Base-by-base conservation (phyloP, 306 rosid species). In the cucumber (Cucumis sativus) region DNA sequence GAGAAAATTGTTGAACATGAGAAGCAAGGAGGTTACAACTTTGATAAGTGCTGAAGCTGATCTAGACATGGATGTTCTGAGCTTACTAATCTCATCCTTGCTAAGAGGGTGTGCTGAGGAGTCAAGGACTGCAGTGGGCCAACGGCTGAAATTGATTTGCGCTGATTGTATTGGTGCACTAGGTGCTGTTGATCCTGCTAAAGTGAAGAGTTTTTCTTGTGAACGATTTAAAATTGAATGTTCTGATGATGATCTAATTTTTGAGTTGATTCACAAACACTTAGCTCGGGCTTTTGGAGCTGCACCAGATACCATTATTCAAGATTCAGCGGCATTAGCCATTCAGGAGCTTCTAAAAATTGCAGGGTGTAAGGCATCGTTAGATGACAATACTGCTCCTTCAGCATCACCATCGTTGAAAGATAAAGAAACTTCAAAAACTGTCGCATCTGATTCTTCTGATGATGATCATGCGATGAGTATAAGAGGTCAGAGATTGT, bases 121-220 rank as follows among this genome's bases (percentile, higher is more conserved):
- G 84, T 95, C 97, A 59, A 88, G 97, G 83, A 95, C 87, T 54
- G 49, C 81, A 23, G 96, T 92, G 72, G 98, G 97, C 65, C 97
- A 89, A 86, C 88, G 88, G 85, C 84, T 92, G 85, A 95, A 92
- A 89, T 85, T 92, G 84, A 93, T 89, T 45, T 95, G 98, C 85
- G 98, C 97, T 82, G 98, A 95, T 87, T 95, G 98, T 77, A 92
- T 95, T 70, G 98, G 98, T 82, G 90, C 97, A 74, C 84, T 95
- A 52, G 98, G 98, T 79, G 98, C 98, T 41, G 97, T 87, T 82
- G 98, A 95, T 85, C 98, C 98, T 84, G 98, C 98, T 52, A 95
- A 95, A 88, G 89, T 90, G 78, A 92, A 86, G 85, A 84, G 93
- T 2, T 82, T 92, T 85, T 87, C 93, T 61, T 84, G 88, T 77